These are phyloP conservation scores for Metarhizium brunneum DNA, from an alignment of 2,329 filamentous ascomycete species.

Conservation along the genomic window DNA sequence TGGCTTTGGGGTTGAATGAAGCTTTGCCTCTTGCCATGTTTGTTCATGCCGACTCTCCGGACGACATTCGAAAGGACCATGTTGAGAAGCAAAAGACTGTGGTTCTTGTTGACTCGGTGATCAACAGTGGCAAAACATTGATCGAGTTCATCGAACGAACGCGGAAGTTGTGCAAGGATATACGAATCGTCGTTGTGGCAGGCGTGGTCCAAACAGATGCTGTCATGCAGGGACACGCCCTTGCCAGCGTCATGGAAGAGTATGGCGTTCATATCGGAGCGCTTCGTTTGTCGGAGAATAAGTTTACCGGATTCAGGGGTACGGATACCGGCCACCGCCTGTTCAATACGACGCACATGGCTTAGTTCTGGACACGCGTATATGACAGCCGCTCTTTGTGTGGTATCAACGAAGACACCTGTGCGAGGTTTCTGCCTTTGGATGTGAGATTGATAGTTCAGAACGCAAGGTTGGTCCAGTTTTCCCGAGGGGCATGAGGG, in stretches of 20 bases:
- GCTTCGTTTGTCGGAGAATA: constrained; percentile 46
- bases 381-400: neutral
- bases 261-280: constrained; percentile 32
- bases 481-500: too few relatives aligned
- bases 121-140: constrained; percentile 47
- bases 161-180: constrained; percentile 23
- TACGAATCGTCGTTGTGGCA: constrained; percentile 44
- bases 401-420: neutral
- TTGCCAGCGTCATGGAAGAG: constrained; percentile 12
- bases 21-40: constrained; percentile 43
- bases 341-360: constrained; percentile 46
- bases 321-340: constrained; percentile 52
- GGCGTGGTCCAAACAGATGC: constrained; percentile 40
- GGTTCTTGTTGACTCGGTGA: constrained; percentile 49
- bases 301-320: constrained; percentile 38
- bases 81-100: constrained; percentile 29
- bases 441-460: too few relatives aligned
- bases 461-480: too few relatives aligned
- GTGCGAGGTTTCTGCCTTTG: neutral
- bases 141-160: constrained; percentile 38
- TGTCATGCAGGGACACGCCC: constrained; percentile 6
- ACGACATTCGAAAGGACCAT: constrained; percentile 33
- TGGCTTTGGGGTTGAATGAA: constrained; percentile 49
- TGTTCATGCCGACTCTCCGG: constrained; percentile 30
- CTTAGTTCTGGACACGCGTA: constrained; percentile 9